Evolutionary conservation across 345 rosid species (phyloP), one percentile per base, ranked within the genome.

Genomic region (Eutrema yunnanense): DNA sequence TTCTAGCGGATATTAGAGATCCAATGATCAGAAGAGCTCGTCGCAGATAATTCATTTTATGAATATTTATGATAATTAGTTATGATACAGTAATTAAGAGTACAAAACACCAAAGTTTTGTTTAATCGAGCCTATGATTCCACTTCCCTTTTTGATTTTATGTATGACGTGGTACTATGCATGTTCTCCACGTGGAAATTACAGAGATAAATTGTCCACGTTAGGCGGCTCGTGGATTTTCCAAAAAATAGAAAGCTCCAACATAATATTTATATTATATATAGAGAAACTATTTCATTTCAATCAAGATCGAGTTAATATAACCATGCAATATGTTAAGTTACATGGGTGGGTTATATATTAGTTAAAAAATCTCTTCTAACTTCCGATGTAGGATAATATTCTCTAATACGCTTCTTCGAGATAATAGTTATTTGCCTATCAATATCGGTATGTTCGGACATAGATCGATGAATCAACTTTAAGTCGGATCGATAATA

Each of bases 161-260:
- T 12, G 7, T 62, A 62, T 69, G 52, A 55, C 65, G 76, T 57
- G 80, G 55, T 67, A 36, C 8, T 34, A 12, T 27, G 76, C 80
- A 76, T 71, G 80, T 27, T 36, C 7, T 0, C 34, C 76, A 71
- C 76, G 80, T 76, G 67, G 43, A 50, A 54, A 22, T 7, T 7
- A 40, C 48, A 62, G 51, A 59, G 16, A 29, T 56, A 4, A 9
- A 47, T 7, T 38, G 65, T 41, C 54, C 74, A 69, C 71, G 75
- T 55, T 34, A 47, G 62, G 22, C 16, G 26, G 26, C 26, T 22
- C 74, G 54, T 76, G 72, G 75, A 48, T 29, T 44, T 10, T 64
- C 72, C 57, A 48, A 29, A 64, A 22, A 50, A 62, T 71, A 65
- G 80, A 56, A 76, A 64, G 62, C 49, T 47, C 56, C 38, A 54